Base-by-base conservation (phyloP, 1,284 basidiomycete species). In the Pholiota adiposa region DNA sequence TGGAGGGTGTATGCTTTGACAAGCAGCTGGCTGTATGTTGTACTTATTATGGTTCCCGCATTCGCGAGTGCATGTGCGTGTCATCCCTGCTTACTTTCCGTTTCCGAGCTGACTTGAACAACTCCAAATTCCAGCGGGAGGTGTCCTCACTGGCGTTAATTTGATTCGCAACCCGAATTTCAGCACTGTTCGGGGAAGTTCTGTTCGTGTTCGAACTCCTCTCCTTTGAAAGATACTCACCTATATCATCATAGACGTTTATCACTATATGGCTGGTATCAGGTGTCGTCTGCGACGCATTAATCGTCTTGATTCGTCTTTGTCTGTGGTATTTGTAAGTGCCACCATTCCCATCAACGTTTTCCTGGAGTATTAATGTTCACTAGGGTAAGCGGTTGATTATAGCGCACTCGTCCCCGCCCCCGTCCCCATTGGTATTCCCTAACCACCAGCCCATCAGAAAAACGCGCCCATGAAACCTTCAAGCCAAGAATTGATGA, bases 1-100 rank as follows among this genome's bases (percentile, higher is more conserved):
- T 76, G 74, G 76, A 64, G 77, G 44, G 70, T 75, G 51, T 68
- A 71, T 11, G 66, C 73, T 11, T 54, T 77, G 23, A 70, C 72
- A 3, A 63, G 57, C 33, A 72, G 67, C 52, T 43, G 62, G 23
- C 25, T 61, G 9, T 59, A 66, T n/a, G 56, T 63, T 11, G 40
- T 59, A 6, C 25, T 61, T 33, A 67, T 70, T 18, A 25, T 65
- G 2, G 16, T 65, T 6, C 62, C 62, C 29, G 56, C 63, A 7
- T 38, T 63, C 2, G 29, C 57, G 23, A 62, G 58, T 34, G 57
- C 65, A 48, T 50, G 66, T 69, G 19, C 56, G 66, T 36, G 16
- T 18, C 18, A 19, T 19, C 6, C 23, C 14, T 48, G 19, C 33
- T 49, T 7, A 18, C 11, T 36, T 43, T 11, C 38, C 9, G 21